These are phyloP conservation scores for Groenewaldozyma salmanticensis DNA, from an alignment of 805 yeast species.

Conservation along the genomic window DNA sequence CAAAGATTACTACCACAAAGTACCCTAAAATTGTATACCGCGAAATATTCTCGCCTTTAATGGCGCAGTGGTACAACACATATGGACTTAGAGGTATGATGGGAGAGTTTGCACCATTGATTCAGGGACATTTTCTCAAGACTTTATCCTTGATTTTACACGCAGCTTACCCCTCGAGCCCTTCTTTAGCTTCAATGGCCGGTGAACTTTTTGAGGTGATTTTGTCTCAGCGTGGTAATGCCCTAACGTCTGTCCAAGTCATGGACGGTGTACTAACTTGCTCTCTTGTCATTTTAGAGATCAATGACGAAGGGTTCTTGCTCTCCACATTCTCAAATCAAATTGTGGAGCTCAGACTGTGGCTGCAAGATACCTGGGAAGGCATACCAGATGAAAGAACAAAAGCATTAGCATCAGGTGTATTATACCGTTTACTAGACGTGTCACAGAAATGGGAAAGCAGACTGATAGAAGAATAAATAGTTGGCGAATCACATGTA, in stretches of 20 bases:
- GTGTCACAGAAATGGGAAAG: conserved; percentile 20
- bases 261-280: conserved; percentile 26
- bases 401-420: conserved; percentile 26
- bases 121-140: conserved; percentile 49
- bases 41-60: conserved; percentile 36
- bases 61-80: conserved; percentile 38
- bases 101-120: conserved; percentile 45
- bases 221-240: conserved; percentile 7
- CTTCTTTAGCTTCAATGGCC: conserved; percentile 46
- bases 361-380: conserved; percentile 26
- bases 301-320: conserved; percentile 21
- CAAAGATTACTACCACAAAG: background rate
- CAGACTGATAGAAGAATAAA: conserved; percentile 11
- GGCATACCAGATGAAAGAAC: conserved; percentile 20
- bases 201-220: conserved; percentile 36
- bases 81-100: conserved; percentile 32
- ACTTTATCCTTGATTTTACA: conserved; percentile 49
- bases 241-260: conserved; percentile 16
- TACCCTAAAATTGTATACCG: background rate
- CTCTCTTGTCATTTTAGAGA: conserved; percentile 24
- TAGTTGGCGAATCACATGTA: background rate
- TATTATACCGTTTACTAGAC: conserved; percentile 20
- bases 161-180: conserved; percentile 46
- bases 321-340: conserved; percentile 20
- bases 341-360: conserved; percentile 22